These are phyloP conservation scores for Tetrahymena borealis DNA, from an alignment of 73 alveolate genomes.

Conservation along the genomic window DNA sequence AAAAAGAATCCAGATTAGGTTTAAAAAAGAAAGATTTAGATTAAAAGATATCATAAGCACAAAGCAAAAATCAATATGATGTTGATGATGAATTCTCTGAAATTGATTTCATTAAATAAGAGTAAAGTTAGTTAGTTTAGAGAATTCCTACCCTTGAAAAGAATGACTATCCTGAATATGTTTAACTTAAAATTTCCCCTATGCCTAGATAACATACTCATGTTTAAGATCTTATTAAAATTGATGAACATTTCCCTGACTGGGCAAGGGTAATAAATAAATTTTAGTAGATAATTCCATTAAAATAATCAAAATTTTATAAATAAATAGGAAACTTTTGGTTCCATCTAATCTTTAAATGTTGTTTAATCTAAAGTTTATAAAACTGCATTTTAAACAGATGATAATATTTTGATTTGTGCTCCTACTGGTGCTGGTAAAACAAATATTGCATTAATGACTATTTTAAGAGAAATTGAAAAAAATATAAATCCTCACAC, in stretches of 20 bases:
- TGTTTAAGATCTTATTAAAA: neutral
- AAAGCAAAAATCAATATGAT: neutral
- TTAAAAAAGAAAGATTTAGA: neutral
- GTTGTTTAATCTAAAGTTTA: slow-evolving; percentile 86
- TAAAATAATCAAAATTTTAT: neutral
- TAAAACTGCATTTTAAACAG: slow-evolving; percentile 77
- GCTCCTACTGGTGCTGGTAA: slow-evolving; percentile 99
- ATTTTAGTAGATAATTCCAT: neutral
- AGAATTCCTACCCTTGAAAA: neutral
- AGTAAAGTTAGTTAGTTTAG: neutral
- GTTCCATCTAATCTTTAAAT: slow-evolving; percentile 74
- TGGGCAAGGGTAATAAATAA: neutral
- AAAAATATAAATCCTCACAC: slow-evolving; percentile 57
- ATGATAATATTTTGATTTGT: slow-evolving; percentile 80
- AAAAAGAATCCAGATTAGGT: neutral
- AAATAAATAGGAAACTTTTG: slow-evolving; percentile 58
- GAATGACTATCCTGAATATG: neutral
- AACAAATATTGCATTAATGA: slow-evolving; percentile 91
- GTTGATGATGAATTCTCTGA: neutral
- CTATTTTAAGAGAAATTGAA: slow-evolving; percentile 82
- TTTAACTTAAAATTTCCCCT: neutral
- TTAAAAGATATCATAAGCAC: neutral
- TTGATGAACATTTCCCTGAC: neutral
- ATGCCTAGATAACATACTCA: neutral
- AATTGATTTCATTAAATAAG: neutral